Evolutionary conservation across 2,329 filamentous ascomycete genomes (phyloP).

Genomic region (Neopestalotiopsis clavispora): DNA sequence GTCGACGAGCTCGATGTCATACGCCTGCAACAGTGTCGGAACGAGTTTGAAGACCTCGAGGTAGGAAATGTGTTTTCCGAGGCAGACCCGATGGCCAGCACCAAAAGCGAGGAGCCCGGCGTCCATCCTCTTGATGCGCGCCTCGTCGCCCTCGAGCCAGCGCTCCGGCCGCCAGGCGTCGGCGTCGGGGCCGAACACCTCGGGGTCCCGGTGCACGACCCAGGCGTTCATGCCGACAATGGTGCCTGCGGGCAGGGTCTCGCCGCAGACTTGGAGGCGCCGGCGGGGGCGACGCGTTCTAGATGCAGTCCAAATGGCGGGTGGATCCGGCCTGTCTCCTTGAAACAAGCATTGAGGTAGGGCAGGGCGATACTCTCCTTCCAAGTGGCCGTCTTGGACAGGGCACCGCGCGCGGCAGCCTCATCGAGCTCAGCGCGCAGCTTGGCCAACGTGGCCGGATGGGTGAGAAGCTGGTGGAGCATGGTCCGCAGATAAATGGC

Average conservation of each 20-base stretch:
- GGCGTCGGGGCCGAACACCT: neutral
- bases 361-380: neutral
- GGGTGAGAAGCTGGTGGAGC: constrained; percentile 2
- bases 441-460: neutral
- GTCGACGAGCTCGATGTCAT: too few relatives aligned
- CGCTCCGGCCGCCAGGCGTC: neutral
- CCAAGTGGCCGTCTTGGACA: neutral
- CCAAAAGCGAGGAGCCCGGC: neutral
- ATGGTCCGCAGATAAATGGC: neutral
- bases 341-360: neutral
- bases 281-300: neutral
- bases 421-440: neutral
- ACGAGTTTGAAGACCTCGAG: neutral
- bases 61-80: neutral
- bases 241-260: neutral
- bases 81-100: neutral
- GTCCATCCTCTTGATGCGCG: too few relatives aligned
- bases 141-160: neutral
- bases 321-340: neutral
- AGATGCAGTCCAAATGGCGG: neutral
- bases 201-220: neutral
- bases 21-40: neutral
- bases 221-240: neutral
- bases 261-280: neutral
- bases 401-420: neutral